phyloP scores from a whole-genome alignment of 331 rosid genomes.

The Malus hybrid region DNA sequence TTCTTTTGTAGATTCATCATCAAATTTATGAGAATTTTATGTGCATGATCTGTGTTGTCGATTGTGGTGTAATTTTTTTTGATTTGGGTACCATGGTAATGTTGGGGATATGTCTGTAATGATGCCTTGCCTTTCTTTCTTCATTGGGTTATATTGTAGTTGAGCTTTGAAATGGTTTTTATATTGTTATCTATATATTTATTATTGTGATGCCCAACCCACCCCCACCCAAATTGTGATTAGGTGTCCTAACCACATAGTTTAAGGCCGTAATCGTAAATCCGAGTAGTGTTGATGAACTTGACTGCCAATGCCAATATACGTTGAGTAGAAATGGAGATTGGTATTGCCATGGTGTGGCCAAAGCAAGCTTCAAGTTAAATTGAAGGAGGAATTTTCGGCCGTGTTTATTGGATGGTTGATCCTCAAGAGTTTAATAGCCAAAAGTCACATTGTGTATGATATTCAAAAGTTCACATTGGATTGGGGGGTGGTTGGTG shows the following conservation, averaged over 20 bases:
- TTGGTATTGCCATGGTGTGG: background rate
- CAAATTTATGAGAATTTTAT: background rate
- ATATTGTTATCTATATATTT: background rate
- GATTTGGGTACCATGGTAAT: background rate
- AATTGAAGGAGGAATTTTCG: background rate
- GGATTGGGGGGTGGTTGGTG: no score
- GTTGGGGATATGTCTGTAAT: conserved; percentile 1
- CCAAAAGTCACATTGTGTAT: background rate
- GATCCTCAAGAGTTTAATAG: background rate
- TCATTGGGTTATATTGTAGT: background rate
- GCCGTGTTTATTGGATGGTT: background rate
- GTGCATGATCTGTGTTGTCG: background rate
- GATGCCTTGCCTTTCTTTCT: background rate
- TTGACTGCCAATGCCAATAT: background rate
- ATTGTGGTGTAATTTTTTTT: background rate
- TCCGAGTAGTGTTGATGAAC: background rate
- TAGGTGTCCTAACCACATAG: background rate
- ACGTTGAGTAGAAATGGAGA: background rate
- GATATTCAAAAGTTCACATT: no score
- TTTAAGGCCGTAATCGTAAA: background rate
- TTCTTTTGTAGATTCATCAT: conserved; percentile 2
- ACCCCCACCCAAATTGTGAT: background rate
- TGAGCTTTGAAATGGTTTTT: background rate
- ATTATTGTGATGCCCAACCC: background rate
- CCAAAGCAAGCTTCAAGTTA: no score